Conservation (phyloP, 306 rosid genomes). For the Fragaria ananassa region DNA sequence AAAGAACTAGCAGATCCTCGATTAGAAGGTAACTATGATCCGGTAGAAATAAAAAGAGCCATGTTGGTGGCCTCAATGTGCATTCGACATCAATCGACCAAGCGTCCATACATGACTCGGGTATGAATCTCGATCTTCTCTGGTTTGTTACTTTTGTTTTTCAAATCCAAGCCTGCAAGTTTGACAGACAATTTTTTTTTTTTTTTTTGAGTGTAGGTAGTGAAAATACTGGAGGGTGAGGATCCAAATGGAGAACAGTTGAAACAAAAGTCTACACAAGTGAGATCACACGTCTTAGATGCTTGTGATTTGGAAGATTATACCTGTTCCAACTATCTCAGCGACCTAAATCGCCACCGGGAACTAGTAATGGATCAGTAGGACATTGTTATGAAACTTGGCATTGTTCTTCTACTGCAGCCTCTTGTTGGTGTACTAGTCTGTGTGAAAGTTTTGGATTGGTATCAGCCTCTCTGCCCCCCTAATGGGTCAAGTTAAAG, state of each 20-base stretch:
- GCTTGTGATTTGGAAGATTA: conserved; percentile 84
- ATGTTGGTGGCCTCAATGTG: conserved; percentile 81
- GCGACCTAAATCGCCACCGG: conserved; percentile 77
- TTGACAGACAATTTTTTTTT: not conserved
- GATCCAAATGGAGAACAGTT: conserved; percentile 31
- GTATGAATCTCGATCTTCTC: conserved; percentile 28
- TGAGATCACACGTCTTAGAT: conserved; percentile 49
- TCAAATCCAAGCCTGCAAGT: not conserved
- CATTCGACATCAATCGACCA: conserved; percentile 60
- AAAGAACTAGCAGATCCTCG: conserved; percentile 72
- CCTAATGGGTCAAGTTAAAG: conserved; percentile 12
- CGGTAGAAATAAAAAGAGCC: conserved; percentile 50
- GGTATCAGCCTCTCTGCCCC: conserved; percentile 10
- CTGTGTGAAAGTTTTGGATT: conserved; percentile 25
- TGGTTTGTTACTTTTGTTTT: not conserved
- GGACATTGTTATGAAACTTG: not conserved
- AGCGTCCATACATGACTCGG: conserved; percentile 72
- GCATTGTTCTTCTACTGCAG: conserved; percentile 10
- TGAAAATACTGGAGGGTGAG: conserved; percentile 61
- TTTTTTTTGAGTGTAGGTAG: conserved; percentile 37
- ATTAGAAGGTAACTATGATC: conserved; percentile 52
- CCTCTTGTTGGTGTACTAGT: conserved; percentile 18
- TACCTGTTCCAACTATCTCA: conserved; percentile 75
- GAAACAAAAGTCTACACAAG: conserved; percentile 26
- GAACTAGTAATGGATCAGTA: conserved; percentile 72